Conservation (phyloP, 108 stramenopile genomes). For the Discostella pseudostelligera region DNA sequence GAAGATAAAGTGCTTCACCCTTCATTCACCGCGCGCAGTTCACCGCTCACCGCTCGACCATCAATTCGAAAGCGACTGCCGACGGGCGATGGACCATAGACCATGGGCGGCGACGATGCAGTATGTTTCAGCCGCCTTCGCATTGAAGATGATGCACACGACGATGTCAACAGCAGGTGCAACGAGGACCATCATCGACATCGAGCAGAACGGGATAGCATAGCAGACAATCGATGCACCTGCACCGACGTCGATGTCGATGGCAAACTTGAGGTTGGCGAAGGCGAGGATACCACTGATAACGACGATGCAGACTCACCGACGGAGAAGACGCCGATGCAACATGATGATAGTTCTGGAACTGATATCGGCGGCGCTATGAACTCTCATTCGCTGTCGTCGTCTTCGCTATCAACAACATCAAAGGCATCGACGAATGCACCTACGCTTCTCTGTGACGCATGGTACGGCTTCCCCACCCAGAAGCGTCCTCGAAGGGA, state of each 20-base stretch:
- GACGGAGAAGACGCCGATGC: no score
- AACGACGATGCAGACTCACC: no score
- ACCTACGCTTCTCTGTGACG: conserved; percentile 65
- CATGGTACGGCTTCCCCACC: conserved; percentile 79
- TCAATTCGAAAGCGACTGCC: not conserved
- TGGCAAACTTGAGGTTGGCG: no score
- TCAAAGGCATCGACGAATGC: not conserved
- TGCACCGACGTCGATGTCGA: no score
- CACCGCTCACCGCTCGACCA: no score
- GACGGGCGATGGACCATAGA: not conserved
- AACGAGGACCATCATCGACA: not conserved
- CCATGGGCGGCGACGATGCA: not conserved
- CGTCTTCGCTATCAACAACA: not conserved
- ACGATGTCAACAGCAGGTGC: not conserved
- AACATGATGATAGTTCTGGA: no score
- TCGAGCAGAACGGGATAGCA: not conserved
- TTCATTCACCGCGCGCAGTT: no score
- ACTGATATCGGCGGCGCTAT: no score
- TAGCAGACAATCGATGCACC: not conserved
- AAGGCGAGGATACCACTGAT: no score
- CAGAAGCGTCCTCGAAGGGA: conserved; percentile 70
- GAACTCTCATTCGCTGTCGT: not conserved
- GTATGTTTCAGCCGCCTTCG: not conserved
- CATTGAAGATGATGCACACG: not conserved
- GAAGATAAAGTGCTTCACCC: no score